These are phyloP conservation scores for Calonectria leucothoes DNA, from an alignment of 2,329 filamentous ascomycete genomes.

Conservation along the genomic window DNA sequence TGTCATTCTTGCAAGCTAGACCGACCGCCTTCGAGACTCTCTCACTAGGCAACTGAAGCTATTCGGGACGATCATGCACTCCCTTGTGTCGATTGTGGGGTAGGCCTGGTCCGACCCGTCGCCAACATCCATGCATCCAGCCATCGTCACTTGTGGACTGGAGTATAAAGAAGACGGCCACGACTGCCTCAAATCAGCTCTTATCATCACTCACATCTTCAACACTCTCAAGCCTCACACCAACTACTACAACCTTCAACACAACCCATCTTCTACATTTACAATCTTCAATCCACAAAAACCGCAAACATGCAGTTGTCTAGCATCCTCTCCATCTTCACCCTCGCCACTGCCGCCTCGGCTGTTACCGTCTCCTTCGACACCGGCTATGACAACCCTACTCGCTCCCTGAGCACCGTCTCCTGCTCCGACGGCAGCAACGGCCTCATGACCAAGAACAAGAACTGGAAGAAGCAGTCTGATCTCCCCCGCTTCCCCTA, in stretches of 20 bases:
- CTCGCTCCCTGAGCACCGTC: constrained; percentile 66
- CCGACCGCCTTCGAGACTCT: neutral
- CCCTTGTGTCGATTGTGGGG: neutral
- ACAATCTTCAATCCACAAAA: constrained; percentile 3
- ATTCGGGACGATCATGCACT: neutral
- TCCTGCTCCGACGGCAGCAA: constrained; percentile 76
- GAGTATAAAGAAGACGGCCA: neutral
- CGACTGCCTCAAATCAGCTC: neutral
- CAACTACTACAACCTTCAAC: constrained; percentile 4
- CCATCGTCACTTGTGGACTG: neutral
- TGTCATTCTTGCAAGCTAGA: neutral
- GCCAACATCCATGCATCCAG: neutral
- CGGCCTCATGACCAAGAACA: constrained; percentile 70
- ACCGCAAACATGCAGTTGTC: constrained; percentile 47
- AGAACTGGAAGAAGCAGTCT: constrained; percentile 68
- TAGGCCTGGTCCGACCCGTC: neutral
- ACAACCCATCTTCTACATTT: neutral
- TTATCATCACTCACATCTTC: constrained; percentile 5
- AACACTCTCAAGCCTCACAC: neutral
- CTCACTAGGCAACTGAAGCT: neutral
- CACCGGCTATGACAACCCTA: constrained; percentile 72
- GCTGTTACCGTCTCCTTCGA: constrained; percentile 73
- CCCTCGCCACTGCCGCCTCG: constrained; percentile 50
- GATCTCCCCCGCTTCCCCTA: constrained; percentile 62
- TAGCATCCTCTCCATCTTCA: constrained; percentile 52